Conservation (phyloP, 345 rosid species). For the Rubroshorea leprosula region DNA sequence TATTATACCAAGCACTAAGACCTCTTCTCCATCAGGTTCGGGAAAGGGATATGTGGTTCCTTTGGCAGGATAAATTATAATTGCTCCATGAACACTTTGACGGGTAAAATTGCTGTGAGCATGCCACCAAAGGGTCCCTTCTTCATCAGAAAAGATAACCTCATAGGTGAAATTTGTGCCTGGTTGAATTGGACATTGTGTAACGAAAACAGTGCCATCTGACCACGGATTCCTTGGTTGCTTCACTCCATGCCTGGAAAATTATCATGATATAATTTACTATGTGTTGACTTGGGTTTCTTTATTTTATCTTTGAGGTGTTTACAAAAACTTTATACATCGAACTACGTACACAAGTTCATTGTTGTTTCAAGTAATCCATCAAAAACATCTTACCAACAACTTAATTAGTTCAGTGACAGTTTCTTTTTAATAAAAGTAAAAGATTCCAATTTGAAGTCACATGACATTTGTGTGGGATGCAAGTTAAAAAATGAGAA, state of each 20-base stretch:
- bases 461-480: no score
- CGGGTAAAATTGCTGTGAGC: slow-evolving; percentile 50
- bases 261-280: background rate
- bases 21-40: slow-evolving; percentile 27
- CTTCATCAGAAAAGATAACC: slow-evolving; percentile 26
- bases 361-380: background rate
- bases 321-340: no score
- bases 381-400: no score
- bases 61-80: slow-evolving; percentile 18
- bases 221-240: slow-evolving; percentile 52
- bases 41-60: slow-evolving; percentile 26
- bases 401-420: no score
- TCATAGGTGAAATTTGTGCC: slow-evolving; percentile 34
- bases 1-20: slow-evolving; percentile 24
- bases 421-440: no score
- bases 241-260: slow-evolving; percentile 49
- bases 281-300: no score
- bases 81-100: slow-evolving; percentile 38
- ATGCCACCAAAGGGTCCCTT: slow-evolving; percentile 57
- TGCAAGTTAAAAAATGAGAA: no score
- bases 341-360: no score
- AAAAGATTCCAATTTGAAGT: no score
- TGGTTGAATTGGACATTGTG: slow-evolving; percentile 42
- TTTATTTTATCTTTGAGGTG: no score
- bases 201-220: slow-evolving; percentile 42